phyloP scores from a whole-genome alignment of 1,139 yeast genomes.

The Lodderomyces oxycetoniae region DNA sequence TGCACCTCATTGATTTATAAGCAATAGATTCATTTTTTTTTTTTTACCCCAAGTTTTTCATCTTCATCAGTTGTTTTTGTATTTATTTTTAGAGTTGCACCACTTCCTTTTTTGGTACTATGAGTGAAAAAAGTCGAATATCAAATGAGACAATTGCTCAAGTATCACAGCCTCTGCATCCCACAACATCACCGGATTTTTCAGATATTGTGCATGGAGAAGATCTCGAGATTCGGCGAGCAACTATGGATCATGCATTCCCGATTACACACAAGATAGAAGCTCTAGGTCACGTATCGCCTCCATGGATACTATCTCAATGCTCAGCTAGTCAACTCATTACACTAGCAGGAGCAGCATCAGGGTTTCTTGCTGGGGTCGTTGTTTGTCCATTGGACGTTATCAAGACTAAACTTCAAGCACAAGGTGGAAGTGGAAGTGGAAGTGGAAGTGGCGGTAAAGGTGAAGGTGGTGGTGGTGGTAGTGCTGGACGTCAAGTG shows the following conservation, averaged over 20 bases:
- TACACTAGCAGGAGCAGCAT: slow-evolving; percentile 41
- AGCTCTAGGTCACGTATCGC: slow-evolving; percentile 19
- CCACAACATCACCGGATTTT: slow-evolving; percentile 21
- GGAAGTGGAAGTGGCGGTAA: not conserved
- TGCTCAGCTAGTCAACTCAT: slow-evolving; percentile 34
- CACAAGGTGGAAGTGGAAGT: slow-evolving; percentile 27
- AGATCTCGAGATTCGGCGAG: slow-evolving; percentile 32
- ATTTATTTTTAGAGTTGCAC: too few relatives aligned
- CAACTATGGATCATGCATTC: slow-evolving; percentile 17
- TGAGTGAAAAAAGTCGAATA: slow-evolving; percentile 3
- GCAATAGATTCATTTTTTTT: too few relatives aligned
- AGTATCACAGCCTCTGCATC: not conserved
- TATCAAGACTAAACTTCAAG: slow-evolving; percentile 44
- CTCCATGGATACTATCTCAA: slow-evolving; percentile 21
- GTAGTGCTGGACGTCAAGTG: slow-evolving; percentile 25
- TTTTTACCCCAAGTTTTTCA: not conserved
- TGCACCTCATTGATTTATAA: too few relatives aligned
- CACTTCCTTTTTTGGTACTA: not conserved
- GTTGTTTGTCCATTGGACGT: slow-evolving; percentile 48
- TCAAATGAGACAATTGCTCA: slow-evolving; percentile 2
- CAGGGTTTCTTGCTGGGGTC: slow-evolving; percentile 45
- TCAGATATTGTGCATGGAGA: slow-evolving; percentile 40
- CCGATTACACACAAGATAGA: slow-evolving; percentile 22
- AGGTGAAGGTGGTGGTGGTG: not conserved
- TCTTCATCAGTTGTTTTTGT: not conserved